A percentile compares a stretch with the other conserved stretches of the same genome.
Evolutionary conservation across 805 yeast genomes (phyloP).

Genomic region (Yamadazyma akitaensis): DNA sequence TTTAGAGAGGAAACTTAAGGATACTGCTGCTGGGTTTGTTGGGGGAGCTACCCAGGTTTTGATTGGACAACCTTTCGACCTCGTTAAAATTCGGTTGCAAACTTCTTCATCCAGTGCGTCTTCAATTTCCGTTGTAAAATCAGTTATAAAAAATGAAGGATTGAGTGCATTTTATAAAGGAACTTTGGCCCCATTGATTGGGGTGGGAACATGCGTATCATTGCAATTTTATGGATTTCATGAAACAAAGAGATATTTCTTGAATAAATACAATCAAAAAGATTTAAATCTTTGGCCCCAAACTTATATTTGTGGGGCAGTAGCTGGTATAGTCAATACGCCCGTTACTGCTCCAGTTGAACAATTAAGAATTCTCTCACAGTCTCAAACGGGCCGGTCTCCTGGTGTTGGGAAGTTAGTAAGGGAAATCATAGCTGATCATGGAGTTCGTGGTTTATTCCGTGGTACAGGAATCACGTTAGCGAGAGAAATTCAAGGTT

Average conservation of each 20-base stretch:
- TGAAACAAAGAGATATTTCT: slow-evolving; percentile 59
- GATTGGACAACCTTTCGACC: slow-evolving; percentile 46
- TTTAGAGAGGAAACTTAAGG: slow-evolving; percentile 35
- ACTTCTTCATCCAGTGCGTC: slow-evolving; percentile 28
- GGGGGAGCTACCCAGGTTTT: slow-evolving; percentile 48
- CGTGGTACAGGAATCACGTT: slow-evolving; percentile 56
- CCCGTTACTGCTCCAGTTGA: slow-evolving; percentile 65
- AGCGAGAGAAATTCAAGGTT: slow-evolving; percentile 64
- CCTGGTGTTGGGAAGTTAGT: slow-evolving; percentile 26
- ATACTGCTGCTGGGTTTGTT: slow-evolving; percentile 42
- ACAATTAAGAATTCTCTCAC: slow-evolving; percentile 61
- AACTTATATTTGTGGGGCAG: slow-evolving; percentile 59
- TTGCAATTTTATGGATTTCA: slow-evolving; percentile 70
- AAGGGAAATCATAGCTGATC: slow-evolving; percentile 33
- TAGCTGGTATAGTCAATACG: slow-evolving; percentile 64
- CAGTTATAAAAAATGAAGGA: slow-evolving; percentile 41
- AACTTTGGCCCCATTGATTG: slow-evolving; percentile 42
- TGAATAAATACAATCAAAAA: slow-evolving; percentile 24
- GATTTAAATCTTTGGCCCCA: slow-evolving; percentile 52
- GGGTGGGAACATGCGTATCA: slow-evolving; percentile 61
- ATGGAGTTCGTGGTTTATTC: slow-evolving; percentile 53
- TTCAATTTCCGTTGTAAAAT: slow-evolving; percentile 30
- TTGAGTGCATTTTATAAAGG: slow-evolving; percentile 44
- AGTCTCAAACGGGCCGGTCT: slow-evolving; percentile 26
- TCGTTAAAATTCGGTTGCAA: slow-evolving; percentile 42